phyloP scores from a whole-genome alignment of 768 basidiomycete genomes.

The Phlebiopsis flavidoalba region DNA sequence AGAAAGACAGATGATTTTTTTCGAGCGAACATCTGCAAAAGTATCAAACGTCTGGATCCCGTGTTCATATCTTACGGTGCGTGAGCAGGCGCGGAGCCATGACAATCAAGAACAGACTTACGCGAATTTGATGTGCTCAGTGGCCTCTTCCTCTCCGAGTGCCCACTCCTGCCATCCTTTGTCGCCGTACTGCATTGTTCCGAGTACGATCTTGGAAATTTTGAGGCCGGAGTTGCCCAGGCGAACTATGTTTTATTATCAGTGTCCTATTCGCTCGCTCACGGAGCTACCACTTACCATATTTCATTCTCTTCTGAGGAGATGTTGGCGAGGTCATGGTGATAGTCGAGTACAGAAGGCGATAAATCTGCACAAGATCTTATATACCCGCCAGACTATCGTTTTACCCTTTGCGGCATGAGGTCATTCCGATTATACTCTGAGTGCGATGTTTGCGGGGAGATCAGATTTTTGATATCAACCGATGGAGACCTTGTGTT shows the following conservation, averaged over 20 bases:
- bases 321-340: too few species aligned
- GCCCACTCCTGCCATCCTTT: constrained; percentile 32
- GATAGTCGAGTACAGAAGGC: too few species aligned
- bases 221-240: constrained; percentile 38
- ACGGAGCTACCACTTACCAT: background rate
- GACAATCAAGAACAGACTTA: constrained; percentile 19
- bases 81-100: too few species aligned
- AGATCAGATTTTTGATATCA: too few species aligned
- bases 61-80: constrained; percentile 29
- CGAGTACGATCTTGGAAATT: constrained; percentile 32
- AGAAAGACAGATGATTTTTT: background rate
- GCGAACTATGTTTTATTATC: background rate
- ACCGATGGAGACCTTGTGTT: too few species aligned
- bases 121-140: constrained; percentile 38
- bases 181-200: constrained; percentile 16
- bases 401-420: too few species aligned
- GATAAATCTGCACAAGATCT: too few species aligned
- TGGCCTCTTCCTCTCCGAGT: constrained; percentile 29
- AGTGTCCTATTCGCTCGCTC: background rate
- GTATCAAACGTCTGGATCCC: constrained; percentile 39
- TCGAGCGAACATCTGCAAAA: constrained; percentile 23
- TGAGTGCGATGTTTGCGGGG: too few species aligned
- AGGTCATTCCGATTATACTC: too few species aligned
- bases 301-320: background rate
- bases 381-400: too few species aligned